Conservation (phyloP, 768 basidiomycete genomes). For the Holtermannia corniformis region DNA sequence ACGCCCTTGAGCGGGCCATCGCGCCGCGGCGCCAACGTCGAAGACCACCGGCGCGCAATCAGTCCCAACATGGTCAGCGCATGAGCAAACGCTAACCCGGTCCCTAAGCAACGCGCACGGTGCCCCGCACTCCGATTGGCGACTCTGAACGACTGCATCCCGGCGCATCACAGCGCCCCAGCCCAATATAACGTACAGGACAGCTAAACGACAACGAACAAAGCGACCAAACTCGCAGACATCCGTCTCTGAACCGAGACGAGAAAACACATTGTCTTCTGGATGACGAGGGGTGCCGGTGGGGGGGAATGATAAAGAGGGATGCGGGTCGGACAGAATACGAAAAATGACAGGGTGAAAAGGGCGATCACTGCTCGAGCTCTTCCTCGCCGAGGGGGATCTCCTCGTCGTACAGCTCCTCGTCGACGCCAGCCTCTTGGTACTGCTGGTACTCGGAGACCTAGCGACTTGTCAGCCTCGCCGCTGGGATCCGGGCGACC, state of each 20-base stretch:
- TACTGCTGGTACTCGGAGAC: conserved; percentile 37
- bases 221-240: not conserved
- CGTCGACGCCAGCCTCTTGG: conserved; percentile 29
- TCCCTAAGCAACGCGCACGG: no score
- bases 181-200: not conserved
- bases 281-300: not conserved
- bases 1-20: conserved; percentile 60
- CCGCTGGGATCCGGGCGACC: conserved; percentile 56
- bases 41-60: no score
- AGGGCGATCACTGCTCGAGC: conserved; percentile 4
- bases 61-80: no score
- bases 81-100: no score
- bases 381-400: conserved; percentile 26
- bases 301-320: not conserved
- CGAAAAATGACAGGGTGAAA: not conserved
- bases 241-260: not conserved
- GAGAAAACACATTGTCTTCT: not conserved
- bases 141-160: no score
- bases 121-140: no score
- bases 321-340: not conserved
- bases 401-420: not conserved
- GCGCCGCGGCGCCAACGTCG: not conserved
- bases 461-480: no score
- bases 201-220: not conserved
- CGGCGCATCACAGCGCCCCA: not conserved